Conservation (phyloP, 164 flowering plant genomes). For the Chimonanthus salicifolius region DNA sequence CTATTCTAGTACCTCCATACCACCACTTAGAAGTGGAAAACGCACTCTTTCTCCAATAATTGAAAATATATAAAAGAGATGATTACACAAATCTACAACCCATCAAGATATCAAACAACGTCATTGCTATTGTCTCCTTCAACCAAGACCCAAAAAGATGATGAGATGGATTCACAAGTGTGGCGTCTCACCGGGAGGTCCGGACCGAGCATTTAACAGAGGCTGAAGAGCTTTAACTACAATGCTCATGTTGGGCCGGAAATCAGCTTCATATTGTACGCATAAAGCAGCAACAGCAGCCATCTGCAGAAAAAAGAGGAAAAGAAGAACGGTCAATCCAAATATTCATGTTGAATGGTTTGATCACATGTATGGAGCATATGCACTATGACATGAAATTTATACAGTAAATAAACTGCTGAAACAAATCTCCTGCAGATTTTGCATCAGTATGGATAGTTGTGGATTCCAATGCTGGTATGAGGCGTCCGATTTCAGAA, state of each 20-base stretch:
- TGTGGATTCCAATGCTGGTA: too few relatives aligned
- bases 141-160: background rate
- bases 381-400: too few relatives aligned
- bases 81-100: slow-evolving; percentile 11
- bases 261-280: slow-evolving; percentile 81
- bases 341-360: too few relatives aligned
- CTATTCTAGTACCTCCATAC: background rate
- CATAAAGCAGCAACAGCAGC: slow-evolving; percentile 89
- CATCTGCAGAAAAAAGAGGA: slow-evolving; percentile 32
- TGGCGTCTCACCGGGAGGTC: slow-evolving; percentile 46
- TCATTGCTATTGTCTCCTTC: background rate
- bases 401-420: too few relatives aligned
- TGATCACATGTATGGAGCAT: too few relatives aligned
- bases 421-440: too few relatives aligned
- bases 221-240: slow-evolving; percentile 82
- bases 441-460: too few relatives aligned
- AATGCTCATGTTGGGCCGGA: slow-evolving; percentile 85
- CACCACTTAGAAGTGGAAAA: background rate
- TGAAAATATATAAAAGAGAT: background rate
- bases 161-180: slow-evolving; percentile 20
- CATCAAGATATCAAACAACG: slow-evolving; percentile 5
- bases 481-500: too few relatives aligned
- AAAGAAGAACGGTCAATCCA: background rate
- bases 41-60: background rate
- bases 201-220: slow-evolving; percentile 51